Evolutionary conservation across 2,329 filamentous ascomycete species (phyloP), one percentile per base, ranked within the genome.

Genomic region (Hypomyces perniciosus): DNA sequence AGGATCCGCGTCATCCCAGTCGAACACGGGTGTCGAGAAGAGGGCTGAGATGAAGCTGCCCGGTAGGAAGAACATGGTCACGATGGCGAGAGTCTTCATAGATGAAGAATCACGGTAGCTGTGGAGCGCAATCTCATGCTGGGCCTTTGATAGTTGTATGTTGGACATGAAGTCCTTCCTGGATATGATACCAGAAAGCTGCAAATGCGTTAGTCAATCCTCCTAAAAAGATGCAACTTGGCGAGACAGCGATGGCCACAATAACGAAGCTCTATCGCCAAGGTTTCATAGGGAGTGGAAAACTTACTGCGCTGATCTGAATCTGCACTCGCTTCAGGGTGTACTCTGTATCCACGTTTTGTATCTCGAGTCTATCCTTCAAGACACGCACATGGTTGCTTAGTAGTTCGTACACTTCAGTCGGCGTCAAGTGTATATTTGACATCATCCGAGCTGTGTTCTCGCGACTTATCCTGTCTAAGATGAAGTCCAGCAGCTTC

Each of bases 41-140:
- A 72, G 61, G 2, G 70, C 68, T 1, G 70, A 69, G 12, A 72
- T 62, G 47, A 73, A 73, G 50, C 65, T 72, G 1, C 70, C 70
- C 0, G 70, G 70, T 2, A 73, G 61, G 55, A 72, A 72, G 34
- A 72, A 63, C 69, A 72, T 72, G 52, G 70, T 69, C 20, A 73
- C 68, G 20, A 72, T 60, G 13, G 70, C 70, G 26, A 72, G 54
- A 6, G 68, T 72, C 61, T 71, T 72, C 70, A 72, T 72, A 2
- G 69, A 70, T 1, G 68, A 65, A n/a, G 69, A 68, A 48, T 73
- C 70, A 12, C 69, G 66, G 49, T 68, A 65, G 48, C 63, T 70
- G 9, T 63, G 65, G 13, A 63, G 54, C 2, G 68, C 68, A 26
- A 71, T 68, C 44, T 65, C 61, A 5, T 59, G 56, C 2, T 62